phyloP scores from a whole-genome alignment of 2,329 filamentous ascomycete genomes.

The Botrytis paeoniae region DNA sequence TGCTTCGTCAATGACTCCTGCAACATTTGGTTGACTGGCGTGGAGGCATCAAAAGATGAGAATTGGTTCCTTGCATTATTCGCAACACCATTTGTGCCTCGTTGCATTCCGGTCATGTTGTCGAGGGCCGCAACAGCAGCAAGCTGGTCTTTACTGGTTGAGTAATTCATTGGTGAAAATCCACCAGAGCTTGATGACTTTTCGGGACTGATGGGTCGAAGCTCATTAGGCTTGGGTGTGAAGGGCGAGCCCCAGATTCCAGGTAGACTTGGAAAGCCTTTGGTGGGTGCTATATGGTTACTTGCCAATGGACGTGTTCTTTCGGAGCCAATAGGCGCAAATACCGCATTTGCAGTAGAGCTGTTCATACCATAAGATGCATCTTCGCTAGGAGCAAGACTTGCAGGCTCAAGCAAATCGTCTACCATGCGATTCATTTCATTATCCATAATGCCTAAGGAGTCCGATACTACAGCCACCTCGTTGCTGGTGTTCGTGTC shows the following conservation, averaged over 20 bases:
- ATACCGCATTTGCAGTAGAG: conserved; percentile 49
- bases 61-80: conserved; percentile 12
- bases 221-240: conserved; percentile 43
- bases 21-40: conserved; percentile 28
- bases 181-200: conserved; percentile 35
- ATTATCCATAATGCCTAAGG: conserved; percentile 40
- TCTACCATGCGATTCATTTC: conserved; percentile 58
- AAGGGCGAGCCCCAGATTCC: conserved; percentile 47
- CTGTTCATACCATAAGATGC: conserved; percentile 56
- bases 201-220: conserved; percentile 40
- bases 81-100: conserved; percentile 22
- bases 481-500: neutral
- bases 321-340: conserved; percentile 42
- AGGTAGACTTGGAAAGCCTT: conserved; percentile 39
- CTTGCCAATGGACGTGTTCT: conserved; percentile 35
- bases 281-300: conserved; percentile 34
- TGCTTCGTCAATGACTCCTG: conserved; percentile 31
- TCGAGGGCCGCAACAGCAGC: conserved; percentile 31
- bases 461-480: conserved; percentile 24
- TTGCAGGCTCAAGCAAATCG: conserved; percentile 45
- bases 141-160: conserved; percentile 27
- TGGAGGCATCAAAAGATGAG: conserved; percentile 20
- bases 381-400: conserved; percentile 41
- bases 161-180: conserved; percentile 36
- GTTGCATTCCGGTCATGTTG: conserved; percentile 26